A percentile compares a stretch with the other conserved stretches of the same genome.
These are phyloP conservation scores for Saprolegnia parasitica DNA, from an alignment of 352 stramenopile genomes.

Conservation along the genomic window DNA sequence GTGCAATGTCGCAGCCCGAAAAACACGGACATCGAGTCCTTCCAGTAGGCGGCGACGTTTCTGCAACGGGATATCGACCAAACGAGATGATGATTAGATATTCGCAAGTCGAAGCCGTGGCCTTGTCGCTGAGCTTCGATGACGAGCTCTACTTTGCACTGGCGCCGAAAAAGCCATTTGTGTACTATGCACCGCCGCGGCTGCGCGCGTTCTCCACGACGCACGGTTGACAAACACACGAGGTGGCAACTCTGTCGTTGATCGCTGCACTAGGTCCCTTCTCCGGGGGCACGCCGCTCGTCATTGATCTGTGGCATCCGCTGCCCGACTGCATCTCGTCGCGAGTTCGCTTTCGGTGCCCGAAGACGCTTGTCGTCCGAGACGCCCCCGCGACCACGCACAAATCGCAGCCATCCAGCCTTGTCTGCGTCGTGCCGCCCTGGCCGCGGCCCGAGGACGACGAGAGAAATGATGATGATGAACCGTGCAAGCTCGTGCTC, in stretches of 20 bases:
- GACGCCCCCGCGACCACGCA: slow-evolving; percentile 7
- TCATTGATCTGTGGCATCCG: slow-evolving; percentile 1
- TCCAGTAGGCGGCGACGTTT: background rate
- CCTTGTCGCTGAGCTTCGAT: slow-evolving; percentile 17
- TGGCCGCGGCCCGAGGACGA: background rate
- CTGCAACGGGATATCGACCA: background rate
- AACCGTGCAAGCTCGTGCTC: slow-evolving; percentile 3
- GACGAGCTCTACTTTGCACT: slow-evolving; percentile 17
- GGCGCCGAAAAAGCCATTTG: slow-evolving; percentile 22
- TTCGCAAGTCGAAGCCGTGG: slow-evolving; percentile 23
- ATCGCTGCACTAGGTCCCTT: slow-evolving; percentile 5
- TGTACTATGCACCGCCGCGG: slow-evolving; percentile 23
- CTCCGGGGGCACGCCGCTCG: slow-evolving; percentile 5
- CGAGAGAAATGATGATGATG: background rate
- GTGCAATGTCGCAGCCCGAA: slow-evolving; percentile 15
- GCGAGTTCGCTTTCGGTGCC: slow-evolving; percentile 15
- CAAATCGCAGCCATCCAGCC: background rate
- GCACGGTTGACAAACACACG: no score
- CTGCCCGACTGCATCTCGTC: slow-evolving; percentile 2
- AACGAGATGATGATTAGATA: slow-evolving; percentile 7
- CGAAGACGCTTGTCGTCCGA: background rate
- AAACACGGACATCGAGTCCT: slow-evolving; percentile 22
- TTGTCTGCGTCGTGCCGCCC: slow-evolving; percentile 3
- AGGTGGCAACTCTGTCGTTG: no score
- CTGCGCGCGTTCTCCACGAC: background rate